These are phyloP conservation scores for Leishmania gerbilli DNA, from an alignment of 208 protist genomes.

Conservation along the genomic window DNA sequence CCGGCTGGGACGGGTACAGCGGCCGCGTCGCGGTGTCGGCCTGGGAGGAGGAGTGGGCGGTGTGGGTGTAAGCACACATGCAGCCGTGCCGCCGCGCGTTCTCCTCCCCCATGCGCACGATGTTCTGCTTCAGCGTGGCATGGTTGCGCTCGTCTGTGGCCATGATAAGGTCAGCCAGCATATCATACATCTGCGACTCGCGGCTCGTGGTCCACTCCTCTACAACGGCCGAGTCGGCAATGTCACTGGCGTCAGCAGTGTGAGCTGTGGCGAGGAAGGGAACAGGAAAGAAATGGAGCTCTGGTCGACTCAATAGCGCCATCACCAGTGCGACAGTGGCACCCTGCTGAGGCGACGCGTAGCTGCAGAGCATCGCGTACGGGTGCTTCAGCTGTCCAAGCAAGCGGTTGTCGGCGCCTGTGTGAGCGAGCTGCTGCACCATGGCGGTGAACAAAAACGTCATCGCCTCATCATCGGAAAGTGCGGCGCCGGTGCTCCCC, in stretches of 20 bases:
- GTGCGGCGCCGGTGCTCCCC: conserved; percentile 36
- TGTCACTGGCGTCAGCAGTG: not conserved
- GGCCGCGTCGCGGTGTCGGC: not conserved
- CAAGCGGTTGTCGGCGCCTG: conserved; percentile 83
- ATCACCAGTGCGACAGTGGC: conserved; percentile 51
- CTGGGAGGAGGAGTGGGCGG: conserved; percentile 1
- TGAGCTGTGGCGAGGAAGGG: not conserved
- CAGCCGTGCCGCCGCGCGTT: conserved; percentile 49
- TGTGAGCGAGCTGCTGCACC: conserved; percentile 59
- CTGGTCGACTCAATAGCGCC: conserved; percentile 44
- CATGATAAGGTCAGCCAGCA: conserved; percentile 61
- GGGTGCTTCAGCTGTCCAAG: conserved; percentile 54
- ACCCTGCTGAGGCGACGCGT: conserved; percentile 61
- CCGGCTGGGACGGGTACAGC: conserved; percentile 6
- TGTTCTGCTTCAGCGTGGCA: conserved; percentile 18
- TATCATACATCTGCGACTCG: conserved; percentile 49
- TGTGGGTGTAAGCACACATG: conserved; percentile 23
- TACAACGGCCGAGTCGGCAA: conserved; percentile 4
- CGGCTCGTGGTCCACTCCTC: conserved; percentile 44
- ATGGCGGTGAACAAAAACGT: conserved; percentile 56
- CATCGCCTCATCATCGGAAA: conserved; percentile 59
- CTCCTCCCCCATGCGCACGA: conserved; percentile 37
- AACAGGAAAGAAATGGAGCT: conserved; percentile 53
- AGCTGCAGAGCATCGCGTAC: conserved; percentile 50
- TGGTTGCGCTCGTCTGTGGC: conserved; percentile 68